These are phyloP conservation scores for Gleditsia sinensis DNA, from an alignment of 306 rosid species.

Conservation along the genomic window DNA sequence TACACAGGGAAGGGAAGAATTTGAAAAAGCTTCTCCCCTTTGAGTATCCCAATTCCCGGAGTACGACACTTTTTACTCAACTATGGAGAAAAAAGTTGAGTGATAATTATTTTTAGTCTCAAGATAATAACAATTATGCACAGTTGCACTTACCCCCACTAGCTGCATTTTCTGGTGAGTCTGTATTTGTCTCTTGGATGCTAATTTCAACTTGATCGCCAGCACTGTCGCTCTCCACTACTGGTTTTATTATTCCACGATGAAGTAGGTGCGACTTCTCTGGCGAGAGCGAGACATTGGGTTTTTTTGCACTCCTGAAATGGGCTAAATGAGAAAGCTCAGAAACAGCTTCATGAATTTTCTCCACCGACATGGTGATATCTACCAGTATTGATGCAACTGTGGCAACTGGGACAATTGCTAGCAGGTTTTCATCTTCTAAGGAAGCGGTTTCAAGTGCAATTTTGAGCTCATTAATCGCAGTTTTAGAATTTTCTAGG, in stretches of 20 bases:
- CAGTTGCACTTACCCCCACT: slow-evolving; percentile 19
- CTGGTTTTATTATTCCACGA: slow-evolving; percentile 72
- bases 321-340: slow-evolving; percentile 71
- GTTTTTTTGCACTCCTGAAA: slow-evolving; percentile 54
- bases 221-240: slow-evolving; percentile 39
- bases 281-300: slow-evolving; percentile 45
- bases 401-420: slow-evolving; percentile 59
- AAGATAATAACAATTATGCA: slow-evolving; percentile 43
- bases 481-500: slow-evolving; percentile 55
- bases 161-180: slow-evolving; percentile 37
- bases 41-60: neutral
- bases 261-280: slow-evolving; percentile 71
- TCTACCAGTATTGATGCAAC: slow-evolving; percentile 66
- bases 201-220: slow-evolving; percentile 50
- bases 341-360: slow-evolving; percentile 55
- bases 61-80: slow-evolving; percentile 35
- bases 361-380: slow-evolving; percentile 60
- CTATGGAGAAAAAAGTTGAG: slow-evolving; percentile 22
- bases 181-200: slow-evolving; percentile 33
- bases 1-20: slow-evolving; percentile 31
- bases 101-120: slow-evolving; percentile 11
- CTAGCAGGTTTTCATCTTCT: slow-evolving; percentile 50
- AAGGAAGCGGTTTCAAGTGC: slow-evolving; percentile 43
- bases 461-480: slow-evolving; percentile 55
- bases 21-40: slow-evolving; percentile 35